A percentile compares a stretch with the other conserved stretches of the same genome.
Conservation (phyloP, 148 eudicot genomes). For the Salicornia ramosissima region DNA sequence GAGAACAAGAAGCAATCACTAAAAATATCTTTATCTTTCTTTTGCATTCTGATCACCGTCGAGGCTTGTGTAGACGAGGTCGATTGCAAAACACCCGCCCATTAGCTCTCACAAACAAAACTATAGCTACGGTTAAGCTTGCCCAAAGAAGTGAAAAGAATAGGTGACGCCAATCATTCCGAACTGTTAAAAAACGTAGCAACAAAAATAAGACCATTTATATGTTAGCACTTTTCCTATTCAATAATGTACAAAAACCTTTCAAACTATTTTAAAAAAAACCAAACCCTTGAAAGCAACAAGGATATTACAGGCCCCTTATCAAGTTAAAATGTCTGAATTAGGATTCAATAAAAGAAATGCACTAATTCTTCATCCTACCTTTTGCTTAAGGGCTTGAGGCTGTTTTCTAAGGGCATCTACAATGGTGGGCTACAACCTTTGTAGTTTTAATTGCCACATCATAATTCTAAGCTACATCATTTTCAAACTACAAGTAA, state of each 20-base stretch:
- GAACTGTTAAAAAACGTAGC: conserved; percentile 35
- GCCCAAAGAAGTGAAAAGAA: conserved; percentile 70
- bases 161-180: conserved; percentile 40
- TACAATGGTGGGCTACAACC: too few relatives aligned
- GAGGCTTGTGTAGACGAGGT: conserved; percentile 71
- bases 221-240: background rate
- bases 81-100: conserved; percentile 86
- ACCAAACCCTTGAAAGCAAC: background rate
- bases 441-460: too few relatives aligned
- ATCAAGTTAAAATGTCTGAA: too few relatives aligned
- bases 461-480: too few relatives aligned
- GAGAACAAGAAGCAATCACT: background rate
- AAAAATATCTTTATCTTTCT: background rate
- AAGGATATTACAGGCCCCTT: background rate
- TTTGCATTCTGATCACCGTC: conserved; percentile 25
- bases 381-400: too few relatives aligned
- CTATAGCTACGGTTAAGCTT: conserved; percentile 56
- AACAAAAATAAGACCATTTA: background rate
- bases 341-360: too few relatives aligned
- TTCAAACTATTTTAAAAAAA: background rate
- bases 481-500: too few relatives aligned
- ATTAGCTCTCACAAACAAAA: conserved; percentile 55
- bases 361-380: too few relatives aligned
- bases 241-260: background rate
- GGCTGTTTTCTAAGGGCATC: too few relatives aligned